Percentiles rank a stretch among this genome's conserved stretches.
phyloP scores from a whole-genome alignment of 352 stramenopile species.

The Blastocystis sp. region DNA sequence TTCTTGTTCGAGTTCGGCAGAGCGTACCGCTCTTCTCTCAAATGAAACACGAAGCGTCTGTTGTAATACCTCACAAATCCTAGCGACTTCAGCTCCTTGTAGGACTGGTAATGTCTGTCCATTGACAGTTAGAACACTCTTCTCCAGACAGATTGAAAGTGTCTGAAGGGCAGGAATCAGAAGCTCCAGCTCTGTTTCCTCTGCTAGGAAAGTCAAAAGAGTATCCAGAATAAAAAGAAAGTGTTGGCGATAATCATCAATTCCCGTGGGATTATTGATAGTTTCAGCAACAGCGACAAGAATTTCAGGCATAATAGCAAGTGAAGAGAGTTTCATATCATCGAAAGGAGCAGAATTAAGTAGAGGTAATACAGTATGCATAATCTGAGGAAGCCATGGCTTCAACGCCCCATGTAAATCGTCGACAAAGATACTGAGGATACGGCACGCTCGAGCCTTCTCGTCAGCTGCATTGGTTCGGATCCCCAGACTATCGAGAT shows the following conservation, averaged over 20 bases:
- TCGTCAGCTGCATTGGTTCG: slow-evolving; percentile 54
- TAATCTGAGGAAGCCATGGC: slow-evolving; percentile 19
- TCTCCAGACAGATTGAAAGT: slow-evolving; percentile 18
- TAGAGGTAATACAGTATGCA: slow-evolving; percentile 43
- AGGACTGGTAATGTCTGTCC: neutral
- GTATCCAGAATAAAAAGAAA: slow-evolving; percentile 40
- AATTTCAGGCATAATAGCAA: slow-evolving; percentile 39
- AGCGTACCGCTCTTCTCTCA: slow-evolving; percentile 18
- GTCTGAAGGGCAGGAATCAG: slow-evolving; percentile 44
- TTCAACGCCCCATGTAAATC: slow-evolving; percentile 6
- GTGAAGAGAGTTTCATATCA: slow-evolving; percentile 34
- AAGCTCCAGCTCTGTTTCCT: slow-evolving; percentile 35
- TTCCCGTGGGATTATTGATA: neutral
- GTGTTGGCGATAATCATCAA: slow-evolving; percentile 28
- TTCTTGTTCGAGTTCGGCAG: slow-evolving; percentile 51
- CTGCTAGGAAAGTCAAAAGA: slow-evolving; percentile 35
- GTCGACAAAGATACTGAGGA: slow-evolving; percentile 12
- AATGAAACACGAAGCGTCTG: neutral
- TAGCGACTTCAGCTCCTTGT: slow-evolving; percentile 8
- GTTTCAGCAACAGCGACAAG: slow-evolving; percentile 14
- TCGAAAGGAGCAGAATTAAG: slow-evolving; percentile 33
- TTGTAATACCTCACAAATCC: slow-evolving; percentile 32
- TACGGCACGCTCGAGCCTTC: slow-evolving; percentile 43
- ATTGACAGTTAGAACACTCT: neutral
- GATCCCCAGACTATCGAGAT: neutral